phyloP scores from a whole-genome alignment of 345 rosid genomes.

The Euphorbia tirucalli region DNA sequence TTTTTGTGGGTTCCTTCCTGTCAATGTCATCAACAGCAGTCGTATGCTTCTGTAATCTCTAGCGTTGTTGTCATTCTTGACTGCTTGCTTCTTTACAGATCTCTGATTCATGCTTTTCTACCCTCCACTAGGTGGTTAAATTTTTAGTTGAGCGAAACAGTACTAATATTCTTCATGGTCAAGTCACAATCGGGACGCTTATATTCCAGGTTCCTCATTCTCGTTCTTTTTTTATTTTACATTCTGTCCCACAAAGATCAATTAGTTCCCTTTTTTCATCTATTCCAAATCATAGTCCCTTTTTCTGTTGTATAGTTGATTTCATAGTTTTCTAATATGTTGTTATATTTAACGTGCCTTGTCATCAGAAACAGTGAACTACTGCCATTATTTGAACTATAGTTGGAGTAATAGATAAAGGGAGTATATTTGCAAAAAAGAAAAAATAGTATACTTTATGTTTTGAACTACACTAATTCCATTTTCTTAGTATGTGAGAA shows the following conservation, averaged over 20 bases:
- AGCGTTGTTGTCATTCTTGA: slow-evolving; percentile 9
- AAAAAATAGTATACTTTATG: not conserved
- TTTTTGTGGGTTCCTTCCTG: slow-evolving; percentile 89
- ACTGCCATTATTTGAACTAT: not conserved
- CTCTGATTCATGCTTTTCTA: slow-evolving; percentile 23
- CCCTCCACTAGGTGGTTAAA: slow-evolving; percentile 71
- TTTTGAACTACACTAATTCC: not conserved
- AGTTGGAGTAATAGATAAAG: not conserved
- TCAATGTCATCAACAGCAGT: slow-evolving; percentile 99
- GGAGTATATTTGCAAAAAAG: not conserved
- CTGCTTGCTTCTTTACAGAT: slow-evolving; percentile 8
- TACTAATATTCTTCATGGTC: slow-evolving; percentile 83
- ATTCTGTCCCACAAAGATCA: not conserved
- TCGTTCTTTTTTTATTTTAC: slow-evolving; percentile 11
- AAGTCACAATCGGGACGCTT: slow-evolving; percentile 94
- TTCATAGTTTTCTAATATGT: not conserved
- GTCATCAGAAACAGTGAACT: not conserved
- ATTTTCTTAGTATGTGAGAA: not conserved
- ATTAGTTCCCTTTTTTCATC: too few relatives aligned
- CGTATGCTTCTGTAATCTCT: slow-evolving; percentile 46
- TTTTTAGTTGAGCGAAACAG: slow-evolving; percentile 77
- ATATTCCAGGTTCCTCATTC: slow-evolving; percentile 73
- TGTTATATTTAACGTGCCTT: not conserved
- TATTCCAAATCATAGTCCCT: too few relatives aligned
- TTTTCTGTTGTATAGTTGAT: too few relatives aligned